phyloP scores from a whole-genome alignment of 2,329 filamentous ascomycete genomes.

The Aspergillus awamori region DNA sequence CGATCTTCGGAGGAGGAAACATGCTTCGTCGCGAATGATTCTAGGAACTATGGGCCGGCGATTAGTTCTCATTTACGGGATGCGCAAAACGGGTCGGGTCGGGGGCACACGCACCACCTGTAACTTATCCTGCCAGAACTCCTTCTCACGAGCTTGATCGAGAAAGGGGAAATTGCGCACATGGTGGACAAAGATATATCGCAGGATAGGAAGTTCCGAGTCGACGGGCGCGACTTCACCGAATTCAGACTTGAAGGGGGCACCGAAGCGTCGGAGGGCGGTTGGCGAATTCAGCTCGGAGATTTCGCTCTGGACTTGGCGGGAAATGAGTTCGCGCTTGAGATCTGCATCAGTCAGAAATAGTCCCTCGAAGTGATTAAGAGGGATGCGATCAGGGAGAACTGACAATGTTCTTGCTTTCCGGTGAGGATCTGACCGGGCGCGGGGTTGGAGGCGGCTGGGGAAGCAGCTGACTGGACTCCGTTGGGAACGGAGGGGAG shows the following conservation, averaged over 20 bases:
- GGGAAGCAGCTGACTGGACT: slow-evolving; percentile 17
- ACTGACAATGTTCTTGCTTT: slow-evolving; percentile 94
- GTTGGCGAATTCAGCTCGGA: slow-evolving; percentile 91
- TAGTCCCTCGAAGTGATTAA: background rate
- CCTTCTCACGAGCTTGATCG: slow-evolving; percentile 94
- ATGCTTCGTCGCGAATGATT: slow-evolving; percentile 95
- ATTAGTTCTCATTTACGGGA: slow-evolving; percentile 7
- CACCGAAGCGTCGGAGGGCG: slow-evolving; percentile 90
- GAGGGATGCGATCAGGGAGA: background rate
- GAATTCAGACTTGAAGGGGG: slow-evolving; percentile 88
- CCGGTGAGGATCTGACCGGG: slow-evolving; percentile 73
- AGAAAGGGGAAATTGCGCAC: slow-evolving; percentile 97
- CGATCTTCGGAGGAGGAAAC: slow-evolving; percentile 97
- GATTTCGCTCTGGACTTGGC: slow-evolving; percentile 89
- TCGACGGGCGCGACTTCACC: slow-evolving; percentile 92
- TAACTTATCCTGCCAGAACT: slow-evolving; percentile 99
- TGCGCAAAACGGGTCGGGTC: background rate
- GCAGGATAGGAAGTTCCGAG: slow-evolving; percentile 87
- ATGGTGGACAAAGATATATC: slow-evolving; percentile 98
- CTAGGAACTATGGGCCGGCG: slow-evolving; percentile 69
- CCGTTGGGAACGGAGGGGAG: slow-evolving; percentile 3
- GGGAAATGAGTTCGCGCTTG: slow-evolving; percentile 89
- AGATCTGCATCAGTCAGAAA: slow-evolving; percentile 64
- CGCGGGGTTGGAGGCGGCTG: slow-evolving; percentile 42
- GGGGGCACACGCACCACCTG: slow-evolving; percentile 70